These are phyloP conservation scores for Boletus edulis DNA, from an alignment of 768 basidiomycete genomes.

Conservation along the genomic window DNA sequence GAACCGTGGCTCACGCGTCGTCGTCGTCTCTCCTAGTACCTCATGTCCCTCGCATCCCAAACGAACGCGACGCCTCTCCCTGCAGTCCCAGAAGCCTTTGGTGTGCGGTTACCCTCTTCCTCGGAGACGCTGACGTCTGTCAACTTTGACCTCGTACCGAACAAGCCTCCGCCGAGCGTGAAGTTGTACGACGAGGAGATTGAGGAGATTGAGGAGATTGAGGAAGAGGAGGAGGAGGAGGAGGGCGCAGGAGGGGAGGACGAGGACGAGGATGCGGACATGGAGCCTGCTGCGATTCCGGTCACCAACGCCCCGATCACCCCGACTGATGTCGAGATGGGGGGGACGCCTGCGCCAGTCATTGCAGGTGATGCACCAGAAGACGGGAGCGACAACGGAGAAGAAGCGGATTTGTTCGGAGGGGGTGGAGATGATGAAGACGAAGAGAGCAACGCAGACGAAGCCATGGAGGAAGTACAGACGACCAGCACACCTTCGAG, in stretches of 20 bases:
- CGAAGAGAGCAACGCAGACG: conserved; percentile 51
- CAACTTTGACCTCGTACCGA: conserved; percentile 85
- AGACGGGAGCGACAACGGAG: conserved; percentile 67
- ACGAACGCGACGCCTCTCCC: conserved; percentile 81
- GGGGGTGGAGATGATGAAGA: conserved; percentile 76
- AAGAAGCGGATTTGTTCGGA: conserved; percentile 73
- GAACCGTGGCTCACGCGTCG: neutral
- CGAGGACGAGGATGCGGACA: conserved; percentile 54
- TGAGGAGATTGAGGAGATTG: conserved; percentile 67
- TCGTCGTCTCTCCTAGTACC: conserved; percentile 46
- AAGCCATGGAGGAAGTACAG: conserved; percentile 79
- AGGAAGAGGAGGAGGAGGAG: conserved; percentile 16
- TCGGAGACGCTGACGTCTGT: conserved; percentile 73
- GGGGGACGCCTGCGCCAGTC: conserved; percentile 32
- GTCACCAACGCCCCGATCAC: conserved; percentile 35
- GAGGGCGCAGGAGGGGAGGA: conserved; percentile 46
- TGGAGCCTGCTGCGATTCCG: conserved; percentile 63
- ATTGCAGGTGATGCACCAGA: conserved; percentile 42
- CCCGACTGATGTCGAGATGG: conserved; percentile 64
- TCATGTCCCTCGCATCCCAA: conserved; percentile 76
- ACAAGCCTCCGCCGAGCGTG: conserved; percentile 75
- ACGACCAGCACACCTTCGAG: conserved; percentile 50
- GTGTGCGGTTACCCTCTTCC: conserved; percentile 71
- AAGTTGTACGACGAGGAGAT: conserved; percentile 78
- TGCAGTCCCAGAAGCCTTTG: conserved; percentile 84